Conservation (phyloP, 768 basidiomycete species). For the Phaffia australis region DNA sequence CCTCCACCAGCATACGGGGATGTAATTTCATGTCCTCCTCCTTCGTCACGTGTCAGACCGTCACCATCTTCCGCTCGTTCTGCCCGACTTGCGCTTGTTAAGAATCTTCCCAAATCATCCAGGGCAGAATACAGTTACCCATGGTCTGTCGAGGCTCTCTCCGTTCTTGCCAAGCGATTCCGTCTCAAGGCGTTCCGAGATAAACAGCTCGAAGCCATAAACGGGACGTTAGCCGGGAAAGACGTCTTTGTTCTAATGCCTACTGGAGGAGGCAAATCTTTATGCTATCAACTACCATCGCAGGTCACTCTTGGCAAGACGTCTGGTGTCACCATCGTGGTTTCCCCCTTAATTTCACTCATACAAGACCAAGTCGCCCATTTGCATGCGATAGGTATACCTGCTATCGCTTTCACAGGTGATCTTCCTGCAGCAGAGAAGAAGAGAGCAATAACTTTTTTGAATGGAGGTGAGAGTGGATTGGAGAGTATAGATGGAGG, state of each 20-base stretch:
- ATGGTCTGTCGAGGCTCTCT: constrained; percentile 46
- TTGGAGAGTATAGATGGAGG: constrained; percentile 10
- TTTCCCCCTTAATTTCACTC: constrained; percentile 76
- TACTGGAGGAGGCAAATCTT: constrained; percentile 57
- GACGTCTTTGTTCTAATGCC: constrained; percentile 96
- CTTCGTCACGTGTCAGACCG: background rate
- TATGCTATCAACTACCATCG: constrained; percentile 64
- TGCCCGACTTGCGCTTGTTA: background rate
- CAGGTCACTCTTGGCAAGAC: constrained; percentile 62
- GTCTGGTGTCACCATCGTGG: constrained; percentile 72
- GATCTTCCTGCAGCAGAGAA: constrained; percentile 36
- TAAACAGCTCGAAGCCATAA: constrained; percentile 80
- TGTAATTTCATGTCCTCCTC: background rate
- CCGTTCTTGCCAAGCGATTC: constrained; percentile 53
- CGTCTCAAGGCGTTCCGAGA: constrained; percentile 56
- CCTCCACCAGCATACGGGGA: constrained; percentile 12
- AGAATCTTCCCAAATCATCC: constrained; percentile 13
- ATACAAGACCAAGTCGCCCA: constrained; percentile 79
- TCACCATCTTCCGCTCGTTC: background rate
- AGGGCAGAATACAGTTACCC: constrained; percentile 30
- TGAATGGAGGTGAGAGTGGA: constrained; percentile 7
- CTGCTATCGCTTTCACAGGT: constrained; percentile 60
- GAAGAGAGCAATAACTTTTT: constrained; percentile 29
- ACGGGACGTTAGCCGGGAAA: constrained; percentile 60
- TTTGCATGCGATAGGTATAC: constrained; percentile 53